These are phyloP conservation scores for Blastocystis sp. DNA, from an alignment of 352 stramenopile genomes.

Conservation along the genomic window DNA sequence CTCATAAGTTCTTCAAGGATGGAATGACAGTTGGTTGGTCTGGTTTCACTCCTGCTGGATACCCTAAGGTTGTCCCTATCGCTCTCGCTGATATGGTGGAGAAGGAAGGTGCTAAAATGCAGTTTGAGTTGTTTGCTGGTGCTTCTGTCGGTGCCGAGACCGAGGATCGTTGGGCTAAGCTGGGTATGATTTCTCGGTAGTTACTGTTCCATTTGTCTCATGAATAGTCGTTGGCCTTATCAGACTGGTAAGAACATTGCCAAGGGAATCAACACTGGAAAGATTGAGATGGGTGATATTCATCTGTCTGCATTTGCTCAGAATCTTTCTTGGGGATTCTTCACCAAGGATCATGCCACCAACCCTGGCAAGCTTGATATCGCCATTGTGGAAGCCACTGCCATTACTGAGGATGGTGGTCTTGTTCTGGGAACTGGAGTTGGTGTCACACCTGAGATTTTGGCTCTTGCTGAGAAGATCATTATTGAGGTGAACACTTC, in stretches of 20 bases:
- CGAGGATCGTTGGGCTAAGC: constrained; percentile 61
- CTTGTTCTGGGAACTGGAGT: constrained; percentile 61
- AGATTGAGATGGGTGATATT: constrained; percentile 62
- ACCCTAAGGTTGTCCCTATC: constrained; percentile 62
- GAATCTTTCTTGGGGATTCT: constrained; percentile 60
- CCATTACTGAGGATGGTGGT: constrained; percentile 58
- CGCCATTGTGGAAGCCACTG: constrained; percentile 58
- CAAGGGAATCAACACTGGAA: constrained; percentile 58
- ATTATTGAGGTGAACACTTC: constrained; percentile 62
- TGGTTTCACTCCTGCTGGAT: constrained; percentile 62
- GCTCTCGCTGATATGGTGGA: constrained; percentile 61
- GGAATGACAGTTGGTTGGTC: constrained; percentile 58
- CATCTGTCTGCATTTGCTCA: constrained; percentile 57
- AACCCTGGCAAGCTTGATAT: constrained; percentile 61
- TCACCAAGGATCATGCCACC: constrained; percentile 55
- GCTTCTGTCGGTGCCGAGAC: constrained; percentile 60
- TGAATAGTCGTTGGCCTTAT: constrained; percentile 56
- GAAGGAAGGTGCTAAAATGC: constrained; percentile 46
- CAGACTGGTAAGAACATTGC: constrained; percentile 63
- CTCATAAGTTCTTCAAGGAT: constrained; percentile 61
- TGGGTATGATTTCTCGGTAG: constrained; percentile 61
- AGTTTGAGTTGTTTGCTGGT: constrained; percentile 60
- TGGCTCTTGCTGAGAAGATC: constrained; percentile 60
- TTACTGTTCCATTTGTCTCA: neutral
- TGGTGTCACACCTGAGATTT: constrained; percentile 54